These are phyloP conservation scores for Cutaneotrichosporon cyanovorans DNA, from an alignment of 1,284 basidiomycete species.

Conservation along the genomic window DNA sequence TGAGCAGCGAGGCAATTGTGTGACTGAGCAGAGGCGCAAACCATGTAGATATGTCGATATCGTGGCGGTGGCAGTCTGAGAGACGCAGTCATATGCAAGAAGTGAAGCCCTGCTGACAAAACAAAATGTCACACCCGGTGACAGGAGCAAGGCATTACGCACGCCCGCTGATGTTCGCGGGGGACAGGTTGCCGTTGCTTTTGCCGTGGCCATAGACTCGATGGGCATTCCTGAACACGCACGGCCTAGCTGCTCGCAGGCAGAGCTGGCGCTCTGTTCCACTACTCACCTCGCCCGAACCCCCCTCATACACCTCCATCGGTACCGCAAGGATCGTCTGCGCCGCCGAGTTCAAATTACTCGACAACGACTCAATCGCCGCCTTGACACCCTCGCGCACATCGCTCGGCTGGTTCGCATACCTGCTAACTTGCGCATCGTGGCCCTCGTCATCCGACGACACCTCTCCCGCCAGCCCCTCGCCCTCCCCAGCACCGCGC, in stretches of 20 bases:
- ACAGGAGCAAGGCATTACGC: too few species aligned
- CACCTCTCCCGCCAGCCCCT: slow-evolving; percentile 4
- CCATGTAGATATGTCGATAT: too few species aligned
- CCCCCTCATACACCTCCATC: slow-evolving; percentile 96
- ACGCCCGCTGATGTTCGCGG: too few species aligned
- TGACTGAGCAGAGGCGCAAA: too few species aligned
- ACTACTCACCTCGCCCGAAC: slow-evolving; percentile 67
- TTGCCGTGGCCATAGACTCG: too few species aligned
- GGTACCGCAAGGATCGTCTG: slow-evolving; percentile 97
- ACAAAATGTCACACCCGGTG: too few species aligned
- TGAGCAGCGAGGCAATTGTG: too few species aligned
- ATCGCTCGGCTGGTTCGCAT: slow-evolving; percentile 80
- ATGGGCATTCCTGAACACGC: too few species aligned
- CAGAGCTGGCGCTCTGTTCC: background rate
- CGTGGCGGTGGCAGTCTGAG: too few species aligned
- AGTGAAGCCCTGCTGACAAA: too few species aligned
- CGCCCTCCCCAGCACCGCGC: slow-evolving; percentile 1
- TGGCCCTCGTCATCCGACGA: slow-evolving; percentile 44
- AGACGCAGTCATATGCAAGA: too few species aligned
- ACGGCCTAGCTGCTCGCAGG: background rate
- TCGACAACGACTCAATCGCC: slow-evolving; percentile 76
- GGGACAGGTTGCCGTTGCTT: too few species aligned
- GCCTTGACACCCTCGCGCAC: slow-evolving; percentile 80
- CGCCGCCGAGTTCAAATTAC: slow-evolving; percentile 82
- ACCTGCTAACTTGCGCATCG: slow-evolving; percentile 62